These are phyloP conservation scores for Rossbeevera mucosa DNA, from an alignment of 768 basidiomycete species.

Conservation along the genomic window DNA sequence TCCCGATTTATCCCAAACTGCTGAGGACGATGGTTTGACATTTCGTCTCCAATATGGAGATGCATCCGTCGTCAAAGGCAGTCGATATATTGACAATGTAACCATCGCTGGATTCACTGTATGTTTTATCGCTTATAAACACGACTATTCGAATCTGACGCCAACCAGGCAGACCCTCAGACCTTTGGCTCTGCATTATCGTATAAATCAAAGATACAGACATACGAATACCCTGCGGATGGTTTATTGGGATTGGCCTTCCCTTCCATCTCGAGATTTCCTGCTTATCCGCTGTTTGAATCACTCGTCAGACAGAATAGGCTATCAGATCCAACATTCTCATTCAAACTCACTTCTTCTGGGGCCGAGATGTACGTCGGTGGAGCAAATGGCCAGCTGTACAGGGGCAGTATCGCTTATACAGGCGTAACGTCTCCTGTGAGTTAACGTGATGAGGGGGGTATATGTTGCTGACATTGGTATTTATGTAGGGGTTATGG, in stretches of 20 bases:
- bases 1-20: not conserved
- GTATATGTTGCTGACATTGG: not conserved
- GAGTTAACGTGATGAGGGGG: not conserved
- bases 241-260: not conserved
- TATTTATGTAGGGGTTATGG: not conserved
- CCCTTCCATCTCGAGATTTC: not conserved
- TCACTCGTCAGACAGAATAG: not conserved
- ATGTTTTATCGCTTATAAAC: not conserved
- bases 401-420: not conserved
- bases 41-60: not conserved
- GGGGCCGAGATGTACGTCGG: not conserved
- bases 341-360: not conserved
- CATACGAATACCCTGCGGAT: not conserved
- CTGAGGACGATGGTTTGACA: not conserved
- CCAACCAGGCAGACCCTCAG: not conserved
- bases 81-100: not conserved
- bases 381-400: not conserved
- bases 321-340: not conserved
- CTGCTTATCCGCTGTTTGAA: not conserved
- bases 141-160: not conserved
- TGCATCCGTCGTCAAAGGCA: not conserved
- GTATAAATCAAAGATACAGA: not conserved
- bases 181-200: not conserved
- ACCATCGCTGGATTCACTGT: not conserved
- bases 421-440: not conserved